Conservation (phyloP, 345 rosid genomes). For the Salix suchowensis region DNA sequence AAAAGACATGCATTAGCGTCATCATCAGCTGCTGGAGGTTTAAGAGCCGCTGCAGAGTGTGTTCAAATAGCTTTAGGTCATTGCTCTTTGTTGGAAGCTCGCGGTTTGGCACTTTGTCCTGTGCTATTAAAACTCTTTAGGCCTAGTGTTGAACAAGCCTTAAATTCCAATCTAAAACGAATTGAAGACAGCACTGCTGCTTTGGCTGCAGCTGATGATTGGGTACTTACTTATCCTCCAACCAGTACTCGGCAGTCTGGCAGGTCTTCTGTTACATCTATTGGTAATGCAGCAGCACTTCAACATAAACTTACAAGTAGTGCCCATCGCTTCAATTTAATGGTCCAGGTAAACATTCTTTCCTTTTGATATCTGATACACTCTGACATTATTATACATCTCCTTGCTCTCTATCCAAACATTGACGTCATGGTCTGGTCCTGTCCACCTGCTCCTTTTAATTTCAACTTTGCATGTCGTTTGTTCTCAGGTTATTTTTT, state of each 20-base stretch:
- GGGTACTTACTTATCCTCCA: constrained; percentile 78
- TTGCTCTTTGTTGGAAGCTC: constrained; percentile 92
- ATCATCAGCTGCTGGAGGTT: constrained; percentile 98
- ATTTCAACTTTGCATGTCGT: not conserved
- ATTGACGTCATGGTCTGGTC: not conserved
- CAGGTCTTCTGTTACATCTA: constrained; percentile 45
- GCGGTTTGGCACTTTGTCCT: constrained; percentile 91
- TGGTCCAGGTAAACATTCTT: constrained; percentile 83
- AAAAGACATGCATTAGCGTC: constrained; percentile 96
- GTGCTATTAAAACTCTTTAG: constrained; percentile 82
- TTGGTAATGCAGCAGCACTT: constrained; percentile 45
- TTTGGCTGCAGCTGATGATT: constrained; percentile 98
- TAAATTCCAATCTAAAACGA: constrained; percentile 89
- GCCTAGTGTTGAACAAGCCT: constrained; percentile 95
- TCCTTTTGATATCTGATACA: not conserved
- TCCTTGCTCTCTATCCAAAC: not conserved
- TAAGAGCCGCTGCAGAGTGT: constrained; percentile 98
- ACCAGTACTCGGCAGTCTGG: constrained; percentile 65
- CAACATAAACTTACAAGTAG: constrained; percentile 92
- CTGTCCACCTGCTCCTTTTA: not conserved
- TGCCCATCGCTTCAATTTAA: constrained; percentile 92
- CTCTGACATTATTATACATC: not conserved
- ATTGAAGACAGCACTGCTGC: constrained; percentile 99
- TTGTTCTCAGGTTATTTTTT: not conserved
- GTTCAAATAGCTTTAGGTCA: constrained; percentile 99